Evolutionary conservation across 192 early-diverging fungal species (phyloP).

Genomic region (Entrophospora sp.): DNA sequence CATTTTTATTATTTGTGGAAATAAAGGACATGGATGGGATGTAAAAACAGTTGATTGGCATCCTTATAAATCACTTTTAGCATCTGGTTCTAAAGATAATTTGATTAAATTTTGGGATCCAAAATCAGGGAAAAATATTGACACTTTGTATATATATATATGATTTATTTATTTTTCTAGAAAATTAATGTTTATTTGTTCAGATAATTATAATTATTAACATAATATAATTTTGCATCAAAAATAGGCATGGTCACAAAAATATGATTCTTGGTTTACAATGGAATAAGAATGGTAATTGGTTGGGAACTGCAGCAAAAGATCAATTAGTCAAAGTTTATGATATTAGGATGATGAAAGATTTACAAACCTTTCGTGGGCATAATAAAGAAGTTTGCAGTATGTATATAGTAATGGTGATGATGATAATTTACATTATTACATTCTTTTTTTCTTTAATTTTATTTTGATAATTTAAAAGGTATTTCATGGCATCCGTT

Average conservation of each 20-base stretch:
- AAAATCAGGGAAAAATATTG: constrained; percentile 73
- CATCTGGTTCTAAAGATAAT: constrained; percentile 93
- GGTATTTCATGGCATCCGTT: constrained; percentile 93
- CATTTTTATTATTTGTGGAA: too few relatives aligned
- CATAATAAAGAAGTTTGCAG: constrained; percentile 83
- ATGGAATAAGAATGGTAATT: constrained; percentile 98
- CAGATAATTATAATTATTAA: not conserved
- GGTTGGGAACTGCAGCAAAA: constrained; percentile 83
- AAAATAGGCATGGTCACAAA: constrained; percentile 77
- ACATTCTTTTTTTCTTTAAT: constrained; percentile 10
- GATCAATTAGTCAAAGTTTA: constrained; percentile 90
- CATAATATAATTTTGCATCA: not conserved
- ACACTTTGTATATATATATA: constrained; percentile 58
- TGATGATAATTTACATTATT: too few relatives aligned
- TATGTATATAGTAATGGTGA: constrained; percentile 34
- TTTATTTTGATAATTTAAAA: constrained; percentile 12
- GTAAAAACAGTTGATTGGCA: constrained; percentile 98
- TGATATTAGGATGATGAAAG: constrained; percentile 91
- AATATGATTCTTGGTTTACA: constrained; percentile 80
- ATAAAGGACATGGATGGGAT: constrained; percentile 87
- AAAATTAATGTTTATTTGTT: not conserved
- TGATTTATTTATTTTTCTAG: not conserved
- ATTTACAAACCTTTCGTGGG: constrained; percentile 75
- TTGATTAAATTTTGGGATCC: constrained; percentile 98
- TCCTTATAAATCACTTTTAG: constrained; percentile 83